Base-by-base conservation (phyloP, 805 yeast species). In the Pichia cabralensis region DNA sequence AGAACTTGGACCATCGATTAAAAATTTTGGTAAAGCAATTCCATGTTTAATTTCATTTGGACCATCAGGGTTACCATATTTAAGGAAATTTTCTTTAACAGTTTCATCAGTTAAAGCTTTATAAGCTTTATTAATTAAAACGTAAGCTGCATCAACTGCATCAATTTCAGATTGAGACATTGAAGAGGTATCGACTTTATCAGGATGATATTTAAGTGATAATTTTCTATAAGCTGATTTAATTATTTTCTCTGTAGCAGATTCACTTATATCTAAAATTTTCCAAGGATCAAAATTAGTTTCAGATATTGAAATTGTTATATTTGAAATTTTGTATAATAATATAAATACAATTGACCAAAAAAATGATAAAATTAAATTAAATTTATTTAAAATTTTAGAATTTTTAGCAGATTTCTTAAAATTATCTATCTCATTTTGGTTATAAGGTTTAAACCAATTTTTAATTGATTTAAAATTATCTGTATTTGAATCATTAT, bases 21-120 rank as follows among this genome's bases (percentile, higher is more conserved):
- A 67, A 60, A 83, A 85, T 53, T 80, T 77, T 22, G 99, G 99
- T 45, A 92, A 62, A 0, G 97, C 99, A 56, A 92, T 86, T 42
- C 98, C 98, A 55, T 85, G 96, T 15, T 80, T 64, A 14, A 80
- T 69, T 19, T 83, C 83, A 58, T 84, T 95, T 27, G 94, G 95
- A 28, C 98, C 98, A 62, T 92, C 99, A 5, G 99, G 99, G 55
- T 94, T 95, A 32, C 99, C 99, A 51, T 80, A 92, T 47, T 74
- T 77, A 48, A 79, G 63, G 56, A 72, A 86, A 55, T 92, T 92
- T 47, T 82, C 83, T 48, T 75, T 80, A 3, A 83, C 76, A 9
- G 66, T 69, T 46, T 84, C 96, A 58, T 92, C 97, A 11, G 98
- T 94, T 44, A 92, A 70, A 0, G 98, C 84, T 58, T 86, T 82